Conservation (phyloP, 352 stramenopile genomes). For the Albugo candida region DNA sequence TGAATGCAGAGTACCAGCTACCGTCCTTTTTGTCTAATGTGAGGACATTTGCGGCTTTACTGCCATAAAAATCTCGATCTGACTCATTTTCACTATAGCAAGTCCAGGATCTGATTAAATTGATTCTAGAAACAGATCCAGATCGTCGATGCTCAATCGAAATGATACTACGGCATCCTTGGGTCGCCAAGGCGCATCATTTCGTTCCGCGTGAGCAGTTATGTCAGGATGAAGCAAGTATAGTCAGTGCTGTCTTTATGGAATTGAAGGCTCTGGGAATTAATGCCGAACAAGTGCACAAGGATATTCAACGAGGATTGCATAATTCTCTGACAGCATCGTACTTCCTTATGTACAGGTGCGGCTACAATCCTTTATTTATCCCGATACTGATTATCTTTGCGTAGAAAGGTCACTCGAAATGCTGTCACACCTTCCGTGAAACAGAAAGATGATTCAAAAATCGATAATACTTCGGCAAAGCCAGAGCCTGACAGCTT, state of each 20-base stretch:
- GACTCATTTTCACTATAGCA: constrained; percentile 7
- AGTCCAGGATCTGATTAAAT: constrained; percentile 57
- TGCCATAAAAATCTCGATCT: neutral
- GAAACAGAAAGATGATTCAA: too few relatives aligned
- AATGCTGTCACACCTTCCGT: too few relatives aligned
- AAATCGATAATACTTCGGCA: too few relatives aligned
- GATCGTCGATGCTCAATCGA: constrained; percentile 49
- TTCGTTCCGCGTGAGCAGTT: constrained; percentile 3
- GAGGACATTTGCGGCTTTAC: neutral
- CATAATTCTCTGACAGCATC: constrained; percentile 56
- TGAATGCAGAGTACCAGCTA: constrained; percentile 66
- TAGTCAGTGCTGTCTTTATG: constrained; percentile 3
- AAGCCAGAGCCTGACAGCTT: too few relatives aligned
- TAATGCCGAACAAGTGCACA: constrained; percentile 15
- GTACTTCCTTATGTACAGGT: constrained; percentile 57
- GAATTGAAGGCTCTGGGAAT: constrained; percentile 31
- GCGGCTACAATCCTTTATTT: neutral
- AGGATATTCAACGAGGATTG: constrained; percentile 19
- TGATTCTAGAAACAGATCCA: constrained; percentile 74
- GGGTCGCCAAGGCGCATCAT: constrained; percentile 21
- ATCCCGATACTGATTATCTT: too few relatives aligned
- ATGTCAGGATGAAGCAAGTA: constrained; percentile 6
- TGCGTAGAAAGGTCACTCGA: too few relatives aligned
- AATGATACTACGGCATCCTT: constrained; percentile 65
- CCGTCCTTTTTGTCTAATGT: constrained; percentile 56